Evolutionary conservation across 192 early-diverging fungal genomes (phyloP).

Genomic region (Linnemannia schmuckeri): DNA sequence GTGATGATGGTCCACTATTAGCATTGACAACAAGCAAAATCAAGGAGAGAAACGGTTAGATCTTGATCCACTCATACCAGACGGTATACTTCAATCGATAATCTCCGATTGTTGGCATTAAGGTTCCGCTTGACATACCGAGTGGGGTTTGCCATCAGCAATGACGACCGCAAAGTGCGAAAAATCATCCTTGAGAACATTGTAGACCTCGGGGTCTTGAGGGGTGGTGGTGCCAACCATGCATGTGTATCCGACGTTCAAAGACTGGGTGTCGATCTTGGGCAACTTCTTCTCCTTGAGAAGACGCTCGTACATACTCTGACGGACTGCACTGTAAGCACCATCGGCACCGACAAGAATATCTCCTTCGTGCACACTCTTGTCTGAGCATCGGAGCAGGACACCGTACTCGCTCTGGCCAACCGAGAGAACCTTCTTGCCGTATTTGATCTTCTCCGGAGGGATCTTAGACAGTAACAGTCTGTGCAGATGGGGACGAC

Average conservation of each 20-base stretch:
- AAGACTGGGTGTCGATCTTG: conserved; percentile 13
- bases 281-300: conserved; percentile 27
- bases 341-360: conserved; percentile 49
- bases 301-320: conserved; percentile 31
- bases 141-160: conserved; percentile 28
- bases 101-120: neutral
- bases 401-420: conserved; percentile 29
- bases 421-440: conserved; percentile 24
- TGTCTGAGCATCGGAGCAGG: conserved; percentile 26
- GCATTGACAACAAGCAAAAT: neutral
- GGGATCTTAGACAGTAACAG: conserved; percentile 35
- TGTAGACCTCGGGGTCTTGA: conserved; percentile 33
- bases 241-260: conserved; percentile 18
- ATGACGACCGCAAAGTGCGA: conserved; percentile 5
- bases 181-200: conserved; percentile 24
- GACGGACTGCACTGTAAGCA: conserved; percentile 35
- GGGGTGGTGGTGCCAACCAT: conserved; percentile 30
- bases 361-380: conserved; percentile 22
- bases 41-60: neutral
- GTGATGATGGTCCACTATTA: conserved; percentile 23
- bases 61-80: neutral
- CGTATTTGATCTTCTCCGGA: conserved; percentile 7
- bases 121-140: conserved; percentile 13
- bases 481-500: conserved; percentile 22
- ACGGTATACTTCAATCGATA: neutral